These are phyloP conservation scores for Xenoacremonium recifei DNA, from an alignment of 2,329 filamentous ascomycete species.

Conservation along the genomic window DNA sequence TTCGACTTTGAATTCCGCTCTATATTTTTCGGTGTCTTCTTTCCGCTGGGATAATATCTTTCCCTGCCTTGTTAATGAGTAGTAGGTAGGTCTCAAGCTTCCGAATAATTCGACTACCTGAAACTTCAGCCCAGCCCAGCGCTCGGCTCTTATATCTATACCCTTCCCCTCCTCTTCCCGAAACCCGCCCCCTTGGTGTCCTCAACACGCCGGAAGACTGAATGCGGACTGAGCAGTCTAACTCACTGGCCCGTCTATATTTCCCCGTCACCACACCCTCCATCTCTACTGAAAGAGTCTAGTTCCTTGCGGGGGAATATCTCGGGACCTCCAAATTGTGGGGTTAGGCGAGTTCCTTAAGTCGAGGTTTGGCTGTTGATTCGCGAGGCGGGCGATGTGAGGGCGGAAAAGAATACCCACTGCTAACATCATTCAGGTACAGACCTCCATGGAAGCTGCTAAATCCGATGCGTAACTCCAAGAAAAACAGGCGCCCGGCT, in stretches of 20 bases:
- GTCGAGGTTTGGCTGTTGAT: background rate
- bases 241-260: background rate
- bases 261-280: background rate
- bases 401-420: slow-evolving; percentile 13
- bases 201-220: slow-evolving; percentile 7
- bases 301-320: slow-evolving; percentile 1
- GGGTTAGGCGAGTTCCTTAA: background rate
- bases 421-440: too few species aligned
- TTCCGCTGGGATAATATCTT: background rate
- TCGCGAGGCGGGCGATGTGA: background rate
- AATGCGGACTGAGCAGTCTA: slow-evolving; percentile 3
- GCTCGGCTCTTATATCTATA: background rate
- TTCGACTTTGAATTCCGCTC: background rate
- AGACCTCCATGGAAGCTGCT: too few species aligned
- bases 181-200: slow-evolving; percentile 1
- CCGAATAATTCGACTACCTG: background rate
- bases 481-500: too few species aligned
- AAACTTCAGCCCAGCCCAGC: background rate
- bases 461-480: too few species aligned
- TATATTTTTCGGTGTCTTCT: background rate
- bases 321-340: slow-evolving; percentile 7
- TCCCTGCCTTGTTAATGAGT: background rate
- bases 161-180: slow-evolving; percentile 1
- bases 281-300: slow-evolving; percentile 4
- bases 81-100: background rate